Base-by-base conservation (phyloP, 345 rosid species). In the Garcia nutans region DNA sequence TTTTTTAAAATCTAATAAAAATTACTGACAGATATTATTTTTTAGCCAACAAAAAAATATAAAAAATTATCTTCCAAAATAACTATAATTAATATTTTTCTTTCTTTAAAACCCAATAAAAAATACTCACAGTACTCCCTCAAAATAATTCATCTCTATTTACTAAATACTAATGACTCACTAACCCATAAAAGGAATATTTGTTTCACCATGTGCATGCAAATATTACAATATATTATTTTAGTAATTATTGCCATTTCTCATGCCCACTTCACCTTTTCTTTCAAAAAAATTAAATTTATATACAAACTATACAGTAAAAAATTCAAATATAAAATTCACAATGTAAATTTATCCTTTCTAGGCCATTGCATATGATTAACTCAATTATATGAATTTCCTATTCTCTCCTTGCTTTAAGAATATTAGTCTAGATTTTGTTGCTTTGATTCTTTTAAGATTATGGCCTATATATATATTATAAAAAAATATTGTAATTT, bases 381-480 rank as follows among this genome's bases (percentile, higher is more conserved):
- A 58, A 71, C 42, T 59, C 42, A 57, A 47, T 26, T 50, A 62
- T 59, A 13, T 31, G 82, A 82, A 78, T 62, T 84, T 72, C 77
- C 87, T 9, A 23, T 65, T 80, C 20, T 83, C 56, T 78, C 83
- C 83, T 77, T 76, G 47, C 22, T 64, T 45, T 59, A 60, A 75
- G 74, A 76, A 76, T 61, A 68, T 72, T 70, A 79, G 72, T 70
- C 77, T 75, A 69, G 85, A 65, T 75, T 74, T 45, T 6, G 65
- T 47, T 57, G 24, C 65, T 50, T 47, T 78, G 84, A 52, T 89
- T 78, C 80, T 83, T 79, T 75, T 80, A 71, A 83, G 74, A 79
- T 77, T 45, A 62, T 67, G 79, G 72, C 72, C 73, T 52, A 28
- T 58, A 76, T 78, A 62, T 47, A 54, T 47, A 67, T 56, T 63